Percentiles rank a stretch among this genome's conserved stretches.
Conservation (phyloP, 1,284 basidiomycete species). For the Sphagnurus paluster region DNA sequence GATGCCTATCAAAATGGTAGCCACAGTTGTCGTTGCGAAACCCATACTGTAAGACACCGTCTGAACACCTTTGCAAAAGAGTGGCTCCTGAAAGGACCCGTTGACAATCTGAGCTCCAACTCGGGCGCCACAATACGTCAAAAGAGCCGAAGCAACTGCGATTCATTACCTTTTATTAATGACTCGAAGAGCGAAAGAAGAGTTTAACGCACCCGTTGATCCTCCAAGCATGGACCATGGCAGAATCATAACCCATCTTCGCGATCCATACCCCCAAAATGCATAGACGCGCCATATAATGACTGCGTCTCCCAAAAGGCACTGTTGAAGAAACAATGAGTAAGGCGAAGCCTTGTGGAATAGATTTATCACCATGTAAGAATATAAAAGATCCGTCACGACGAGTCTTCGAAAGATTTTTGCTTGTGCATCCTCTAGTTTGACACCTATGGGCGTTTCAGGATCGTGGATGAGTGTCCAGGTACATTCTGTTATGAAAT, state of each 20-base stretch:
- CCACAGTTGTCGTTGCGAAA: conserved; percentile 9
- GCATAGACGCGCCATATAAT: conserved; percentile 13
- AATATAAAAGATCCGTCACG: conserved; percentile 8
- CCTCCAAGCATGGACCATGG: conserved; percentile 5
- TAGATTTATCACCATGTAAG: conserved; percentile 7
- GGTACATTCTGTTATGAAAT: conserved; percentile 9
- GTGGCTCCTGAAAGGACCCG: conserved; percentile 13
- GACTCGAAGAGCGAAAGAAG: not conserved
- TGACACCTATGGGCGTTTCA: conserved; percentile 3
- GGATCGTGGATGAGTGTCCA: conserved; percentile 7
- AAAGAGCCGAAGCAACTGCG: conserved; percentile 5
- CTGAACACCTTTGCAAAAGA: conserved; percentile 11
- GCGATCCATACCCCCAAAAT: conserved; percentile 3
- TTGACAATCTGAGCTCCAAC: conserved; percentile 12
- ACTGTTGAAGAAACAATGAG: not conserved
- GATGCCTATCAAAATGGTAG: conserved; percentile 8
- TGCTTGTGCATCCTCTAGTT: conserved; percentile 2
- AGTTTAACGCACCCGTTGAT: not conserved
- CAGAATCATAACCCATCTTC: conserved; percentile 7
- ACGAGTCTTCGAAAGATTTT: conserved; percentile 1
- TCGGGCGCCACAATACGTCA: conserved; percentile 9
- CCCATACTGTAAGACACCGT: conserved; percentile 10
- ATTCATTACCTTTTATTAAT: not conserved
- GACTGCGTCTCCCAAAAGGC: conserved; percentile 9
- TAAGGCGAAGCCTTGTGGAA: not conserved